Base-by-base conservation (phyloP, 176 grass and related monocot species). In the Triticum dicoccoides region DNA sequence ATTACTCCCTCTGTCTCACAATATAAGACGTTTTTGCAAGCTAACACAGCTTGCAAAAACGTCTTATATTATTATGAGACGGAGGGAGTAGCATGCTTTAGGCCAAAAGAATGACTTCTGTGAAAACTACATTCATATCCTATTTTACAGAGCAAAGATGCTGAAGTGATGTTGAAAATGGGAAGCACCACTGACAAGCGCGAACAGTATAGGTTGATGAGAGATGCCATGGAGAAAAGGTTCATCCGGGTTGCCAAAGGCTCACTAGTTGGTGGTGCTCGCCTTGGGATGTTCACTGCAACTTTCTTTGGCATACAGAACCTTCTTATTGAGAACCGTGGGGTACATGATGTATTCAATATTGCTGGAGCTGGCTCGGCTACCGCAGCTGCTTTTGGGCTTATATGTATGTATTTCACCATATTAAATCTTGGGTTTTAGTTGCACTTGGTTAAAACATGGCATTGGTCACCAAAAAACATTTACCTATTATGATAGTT, bases 81-180 rank as follows among this genome's bases (percentile, higher is more conserved):
- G 6, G 35, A 37, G 35, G 35, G 35, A 37, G 35, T 37, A 34
- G 14, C 33, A n/a, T 12, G 66, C 51, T 77, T 72, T n/a, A 65
- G 3, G 41, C 66, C 20, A 32, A 8, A 42, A 47, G 59, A 83
- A 64, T 81, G 14, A 5, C 35, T 90, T 86, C 24, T 34, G 17
- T 49, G 58, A 79, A 37, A 14, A 66, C 38, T 61, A 38, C 11
- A 35, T 18, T 54, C 84, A 10, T 79, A 25, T 63, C 41, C 37
- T 84, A 49, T 87, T 77, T 88, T 79, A 25, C 84, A 98, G 94
- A 96, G 97, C 84, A 98, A 96, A 81, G 97, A 96, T 88, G 97
- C 94, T 73, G 94, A 99, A 89, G 97, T 94, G 63, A 99, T 95
- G 90, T 67, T 96, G 81, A 99, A 99, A 84, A 95, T 99, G 90